These are phyloP conservation scores for Hypoxylon sp. DNA, from an alignment of 2,329 filamentous ascomycete species.

Conservation along the genomic window DNA sequence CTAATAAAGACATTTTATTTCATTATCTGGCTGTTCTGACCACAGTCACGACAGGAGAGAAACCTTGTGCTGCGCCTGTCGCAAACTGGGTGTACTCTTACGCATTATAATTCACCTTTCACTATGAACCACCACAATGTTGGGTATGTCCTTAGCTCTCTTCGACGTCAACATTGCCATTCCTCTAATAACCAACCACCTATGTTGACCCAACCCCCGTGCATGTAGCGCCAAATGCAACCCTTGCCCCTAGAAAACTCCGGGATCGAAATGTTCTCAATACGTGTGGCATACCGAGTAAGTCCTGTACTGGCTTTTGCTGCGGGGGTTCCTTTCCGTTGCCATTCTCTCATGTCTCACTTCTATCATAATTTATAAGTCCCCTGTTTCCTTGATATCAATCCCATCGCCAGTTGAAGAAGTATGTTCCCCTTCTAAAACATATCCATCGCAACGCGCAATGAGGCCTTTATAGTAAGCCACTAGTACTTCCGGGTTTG, in stretches of 20 bases:
- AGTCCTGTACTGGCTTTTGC: conserved; percentile 15
- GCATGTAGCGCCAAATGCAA: conserved; percentile 39
- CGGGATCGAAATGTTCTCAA: conserved; percentile 30
- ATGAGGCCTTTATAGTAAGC: conserved; percentile 94
- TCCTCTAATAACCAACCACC: conserved; percentile 32
- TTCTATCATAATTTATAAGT: conserved; percentile 53
- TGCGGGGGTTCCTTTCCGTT: conserved; percentile 3
- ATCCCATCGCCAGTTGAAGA: conserved; percentile 52
- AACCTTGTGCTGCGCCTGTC: background rate
- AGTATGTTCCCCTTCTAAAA: conserved; percentile 60
- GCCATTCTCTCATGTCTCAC: conserved; percentile 39
- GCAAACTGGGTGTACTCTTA: conserved; percentile 7
- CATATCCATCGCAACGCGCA: conserved; percentile 72
- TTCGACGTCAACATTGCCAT: conserved; percentile 24
- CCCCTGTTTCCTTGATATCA: conserved; percentile 53
- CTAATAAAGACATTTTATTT: conserved; percentile 12
- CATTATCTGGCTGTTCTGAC: conserved; percentile 12
- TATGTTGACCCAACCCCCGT: conserved; percentile 25
- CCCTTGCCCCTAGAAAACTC: conserved; percentile 36
- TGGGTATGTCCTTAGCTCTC: conserved; percentile 33
- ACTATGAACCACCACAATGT: conserved; percentile 30
- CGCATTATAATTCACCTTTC: conserved; percentile 12
- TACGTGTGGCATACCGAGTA: conserved; percentile 19
- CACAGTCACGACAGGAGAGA: background rate
- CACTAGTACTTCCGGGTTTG: conserved; percentile 91